Evolutionary conservation across 306 rosid species (phyloP).

Genomic region (Vicia sativa): DNA sequence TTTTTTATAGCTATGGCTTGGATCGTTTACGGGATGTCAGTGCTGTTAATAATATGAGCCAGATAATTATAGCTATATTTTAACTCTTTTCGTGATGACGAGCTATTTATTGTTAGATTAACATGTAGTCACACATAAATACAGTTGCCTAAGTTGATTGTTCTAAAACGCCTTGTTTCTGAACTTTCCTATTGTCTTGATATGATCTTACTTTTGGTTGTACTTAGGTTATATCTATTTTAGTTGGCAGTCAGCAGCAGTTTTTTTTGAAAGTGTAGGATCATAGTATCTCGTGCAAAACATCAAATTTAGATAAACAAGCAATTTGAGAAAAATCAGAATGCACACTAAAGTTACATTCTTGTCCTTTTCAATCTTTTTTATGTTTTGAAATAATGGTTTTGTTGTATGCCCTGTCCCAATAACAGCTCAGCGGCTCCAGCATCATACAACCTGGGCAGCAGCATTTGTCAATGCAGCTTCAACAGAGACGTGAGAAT

Average conservation of each 20-base stretch:
- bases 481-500: constrained; percentile 82
- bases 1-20: constrained; percentile 21
- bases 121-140: not conserved
- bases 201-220: constrained; percentile 9
- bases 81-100: not conserved
- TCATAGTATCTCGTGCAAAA: constrained; percentile 6
- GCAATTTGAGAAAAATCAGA: not conserved
- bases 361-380: constrained; percentile 22
- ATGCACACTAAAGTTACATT: constrained; percentile 1
- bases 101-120: not conserved
- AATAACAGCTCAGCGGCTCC: constrained; percentile 67
- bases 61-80: not conserved
- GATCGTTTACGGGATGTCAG: not conserved
- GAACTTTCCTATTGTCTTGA: not conserved
- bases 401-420: constrained; percentile 33
- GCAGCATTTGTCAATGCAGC: constrained; percentile 60
- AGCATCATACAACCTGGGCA: constrained; percentile 63
- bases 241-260: not conserved
- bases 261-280: not conserved
- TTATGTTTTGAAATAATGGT: constrained; percentile 13
- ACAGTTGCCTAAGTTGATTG: constrained; percentile 2
- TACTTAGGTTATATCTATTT: constrained; percentile 10
- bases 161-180: not conserved
- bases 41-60: not conserved
- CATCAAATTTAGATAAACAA: constrained; percentile 6